Evolutionary conservation across 768 basidiomycete species (phyloP).

Genomic region (Exidia glandulosa): DNA sequence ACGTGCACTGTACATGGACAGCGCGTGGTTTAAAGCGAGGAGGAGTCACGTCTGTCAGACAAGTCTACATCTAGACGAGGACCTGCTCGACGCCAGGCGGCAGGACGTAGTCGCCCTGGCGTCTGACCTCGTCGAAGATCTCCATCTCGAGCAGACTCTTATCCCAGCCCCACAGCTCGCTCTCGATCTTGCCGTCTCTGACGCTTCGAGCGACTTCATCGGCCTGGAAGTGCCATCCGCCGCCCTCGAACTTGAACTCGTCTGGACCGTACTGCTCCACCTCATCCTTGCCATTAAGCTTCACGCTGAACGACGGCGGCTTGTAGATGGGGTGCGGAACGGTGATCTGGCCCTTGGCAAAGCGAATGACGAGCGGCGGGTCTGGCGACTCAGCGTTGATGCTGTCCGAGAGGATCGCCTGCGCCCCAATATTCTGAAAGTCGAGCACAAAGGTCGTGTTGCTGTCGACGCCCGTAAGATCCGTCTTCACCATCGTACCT

Average conservation of each 20-base stretch:
- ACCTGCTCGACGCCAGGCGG: constrained; percentile 56
- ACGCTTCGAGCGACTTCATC: constrained; percentile 80
- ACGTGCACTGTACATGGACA: too few relatives aligned
- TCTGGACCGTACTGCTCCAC: constrained; percentile 27
- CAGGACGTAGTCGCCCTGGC: constrained; percentile 52
- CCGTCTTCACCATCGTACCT: constrained; percentile 69
- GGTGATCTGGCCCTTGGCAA: constrained; percentile 58
- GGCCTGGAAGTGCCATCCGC: constrained; percentile 77
- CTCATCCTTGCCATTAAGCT: constrained; percentile 30
- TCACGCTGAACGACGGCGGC: constrained; percentile 54
- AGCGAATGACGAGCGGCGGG: constrained; percentile 58
- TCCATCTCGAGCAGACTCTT: constrained; percentile 76
- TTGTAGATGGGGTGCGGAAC: constrained; percentile 57
- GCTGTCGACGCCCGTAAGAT: constrained; percentile 66
- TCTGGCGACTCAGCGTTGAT: constrained; percentile 38
- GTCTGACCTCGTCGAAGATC: constrained; percentile 70
- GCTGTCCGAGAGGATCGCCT: constrained; percentile 63
- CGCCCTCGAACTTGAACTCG: constrained; percentile 48
- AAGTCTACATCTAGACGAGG: too few relatives aligned
- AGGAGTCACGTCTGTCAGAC: too few relatives aligned
- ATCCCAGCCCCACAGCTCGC: constrained; percentile 61
- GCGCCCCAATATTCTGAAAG: constrained; percentile 57
- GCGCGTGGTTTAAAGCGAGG: too few relatives aligned
- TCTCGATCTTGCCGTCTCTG: constrained; percentile 61
- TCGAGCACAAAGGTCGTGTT: constrained; percentile 65